phyloP scores from a whole-genome alignment of 306 rosid genomes.

The Bauhinia variegata region DNA sequence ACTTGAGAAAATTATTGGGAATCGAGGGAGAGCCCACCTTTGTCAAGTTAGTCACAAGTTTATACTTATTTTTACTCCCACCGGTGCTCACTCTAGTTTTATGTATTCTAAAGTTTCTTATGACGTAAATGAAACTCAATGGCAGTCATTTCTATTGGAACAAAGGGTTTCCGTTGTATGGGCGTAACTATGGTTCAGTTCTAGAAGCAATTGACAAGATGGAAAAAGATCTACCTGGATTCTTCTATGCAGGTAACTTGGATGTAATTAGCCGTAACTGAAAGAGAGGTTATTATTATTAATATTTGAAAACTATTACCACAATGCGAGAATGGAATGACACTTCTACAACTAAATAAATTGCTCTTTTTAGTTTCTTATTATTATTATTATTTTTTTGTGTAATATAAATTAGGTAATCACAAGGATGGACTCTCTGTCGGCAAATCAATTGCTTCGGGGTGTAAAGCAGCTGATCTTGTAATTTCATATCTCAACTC shows the following conservation, averaged over 20 bases:
- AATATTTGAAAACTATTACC: too few species aligned
- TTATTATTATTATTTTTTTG: too few species aligned
- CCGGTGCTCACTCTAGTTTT: conserved; percentile 10
- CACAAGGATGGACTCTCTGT: background rate
- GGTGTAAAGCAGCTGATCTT: conserved; percentile 92
- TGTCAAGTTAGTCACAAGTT: conserved; percentile 58
- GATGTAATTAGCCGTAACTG: conserved; percentile 3
- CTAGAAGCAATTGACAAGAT: conserved; percentile 79
- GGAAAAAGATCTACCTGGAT: conserved; percentile 88
- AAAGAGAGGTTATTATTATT: background rate
- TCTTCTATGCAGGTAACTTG: conserved; percentile 80
- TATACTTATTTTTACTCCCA: conserved; percentile 14
- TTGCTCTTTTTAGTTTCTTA: background rate
- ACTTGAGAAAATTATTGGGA: conserved; percentile 83
- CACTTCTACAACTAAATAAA: background rate
- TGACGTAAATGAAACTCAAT: conserved; percentile 30
- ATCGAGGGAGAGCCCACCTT: conserved; percentile 87
- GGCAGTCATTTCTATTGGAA: conserved; percentile 88
- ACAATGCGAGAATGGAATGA: too few species aligned
- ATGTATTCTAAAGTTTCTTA: conserved; percentile 1
- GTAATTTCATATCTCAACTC: conserved; percentile 78
- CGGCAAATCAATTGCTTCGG: conserved; percentile 65
- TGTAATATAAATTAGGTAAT: background rate
- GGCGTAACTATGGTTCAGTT: conserved; percentile 71
- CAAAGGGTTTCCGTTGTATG: conserved; percentile 91